Base-by-base conservation (phyloP, 768 basidiomycete species). In the Amanita thiersii region DNA sequence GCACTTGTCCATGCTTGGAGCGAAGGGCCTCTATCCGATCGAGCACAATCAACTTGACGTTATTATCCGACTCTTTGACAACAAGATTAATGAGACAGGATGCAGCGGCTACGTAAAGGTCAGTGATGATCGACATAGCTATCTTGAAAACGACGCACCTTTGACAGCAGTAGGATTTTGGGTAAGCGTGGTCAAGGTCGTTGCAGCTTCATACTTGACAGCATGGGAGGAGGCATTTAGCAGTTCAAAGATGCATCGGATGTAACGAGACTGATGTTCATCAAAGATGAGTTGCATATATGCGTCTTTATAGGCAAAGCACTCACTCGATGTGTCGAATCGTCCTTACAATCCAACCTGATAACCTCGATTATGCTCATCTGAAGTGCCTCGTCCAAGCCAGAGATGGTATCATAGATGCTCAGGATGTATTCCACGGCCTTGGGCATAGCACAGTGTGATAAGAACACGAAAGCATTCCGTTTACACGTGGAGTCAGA, bases 191-290 rank as follows among this genome's bases (percentile, higher is more conserved):
- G 96, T 98, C 30, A 98, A 73, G 2, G 90, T 94, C 3, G 86
- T 91, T 1, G 96, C 94, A 15, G 94, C 94, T 56, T 98, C 96
- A 54, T 98, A 98, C 59, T 94, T 96, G 46, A 97, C 94, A 3
- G 90, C 87, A 57, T 92, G 86, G 5, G 90, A 93, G 0, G 86
- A 70, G 2, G 86, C 82, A 55, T 86, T 87, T 36, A 98, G 72
- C 14, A 97, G 74, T 56, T 97, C 92, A 45, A 92, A 91, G 56
- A 98, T 90, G 60, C 77, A 79, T 18, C 90, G 80, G 56, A 98
- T 94, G 68, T 93, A 98, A 46, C 87, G 79, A n/a, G 91, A 63
- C 90, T 94, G 47, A 15, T n/a, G n/a, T 21, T 21, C 30, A 3
- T 1, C n/a, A 48, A 37, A 53, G 54, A 21, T 31, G 26, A 33